phyloP scores from a whole-genome alignment of 169 alveolate species.

The Plasmodium vivax region DNA sequence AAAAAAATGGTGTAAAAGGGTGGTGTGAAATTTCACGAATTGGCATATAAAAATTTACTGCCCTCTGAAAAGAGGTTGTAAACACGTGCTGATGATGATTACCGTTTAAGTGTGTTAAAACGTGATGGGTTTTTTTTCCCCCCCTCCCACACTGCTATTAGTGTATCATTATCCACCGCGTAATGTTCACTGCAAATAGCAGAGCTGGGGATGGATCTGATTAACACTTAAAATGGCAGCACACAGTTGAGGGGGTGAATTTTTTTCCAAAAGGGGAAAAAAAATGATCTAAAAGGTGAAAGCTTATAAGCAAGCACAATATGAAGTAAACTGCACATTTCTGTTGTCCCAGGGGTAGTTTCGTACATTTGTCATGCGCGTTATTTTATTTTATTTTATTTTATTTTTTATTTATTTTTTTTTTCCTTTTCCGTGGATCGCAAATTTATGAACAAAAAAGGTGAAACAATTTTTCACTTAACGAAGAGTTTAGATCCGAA shows the following conservation, averaged over 20 bases:
- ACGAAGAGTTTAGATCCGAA: not conserved
- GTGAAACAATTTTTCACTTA: constrained; percentile 8
- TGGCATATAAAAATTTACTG: not conserved
- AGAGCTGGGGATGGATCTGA: not conserved
- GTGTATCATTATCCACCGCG: not conserved
- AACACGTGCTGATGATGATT: not conserved
- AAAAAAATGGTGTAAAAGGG: constrained; percentile 9
- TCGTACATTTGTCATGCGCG: not conserved
- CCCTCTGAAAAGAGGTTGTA: not conserved
- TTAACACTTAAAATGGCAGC: not conserved
- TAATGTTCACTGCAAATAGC: not conserved
- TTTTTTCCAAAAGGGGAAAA: not conserved
- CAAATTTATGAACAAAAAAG: not conserved
- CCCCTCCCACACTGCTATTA: not conserved
- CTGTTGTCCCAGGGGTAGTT: constrained; percentile 13
- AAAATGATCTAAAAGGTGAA: not conserved
- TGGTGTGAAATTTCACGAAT: not conserved
- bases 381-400: not conserved
- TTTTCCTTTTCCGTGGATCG: not conserved
- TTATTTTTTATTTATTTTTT: constrained; percentile 6
- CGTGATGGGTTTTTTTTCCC: not conserved
- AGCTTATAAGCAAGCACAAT: not conserved
- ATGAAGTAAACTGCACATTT: constrained; percentile 29
- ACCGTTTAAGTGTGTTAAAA: not conserved
- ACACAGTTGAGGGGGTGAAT: not conserved